Conservation (phyloP, 2,329 filamentous ascomycete species). For the Fusarium dimerum region DNA sequence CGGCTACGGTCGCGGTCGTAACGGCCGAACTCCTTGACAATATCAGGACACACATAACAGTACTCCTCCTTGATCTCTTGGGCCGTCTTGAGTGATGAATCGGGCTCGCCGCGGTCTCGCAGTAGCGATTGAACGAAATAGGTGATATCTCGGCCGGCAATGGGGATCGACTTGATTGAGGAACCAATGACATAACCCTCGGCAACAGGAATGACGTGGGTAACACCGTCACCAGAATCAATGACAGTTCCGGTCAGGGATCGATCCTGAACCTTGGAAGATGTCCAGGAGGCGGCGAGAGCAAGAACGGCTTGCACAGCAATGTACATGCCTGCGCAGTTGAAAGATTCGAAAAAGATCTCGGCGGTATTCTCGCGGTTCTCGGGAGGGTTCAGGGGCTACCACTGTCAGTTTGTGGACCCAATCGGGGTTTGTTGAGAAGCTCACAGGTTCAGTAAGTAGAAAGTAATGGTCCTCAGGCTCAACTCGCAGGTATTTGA, state of each 20-base stretch:
- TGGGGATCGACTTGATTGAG: slow-evolving; percentile 98
- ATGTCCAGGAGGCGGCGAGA: slow-evolving; percentile 96
- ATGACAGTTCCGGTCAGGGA: slow-evolving; percentile 97
- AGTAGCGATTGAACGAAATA: slow-evolving; percentile 98
- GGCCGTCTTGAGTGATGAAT: slow-evolving; percentile 95
- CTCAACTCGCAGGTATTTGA: slow-evolving; percentile 98
- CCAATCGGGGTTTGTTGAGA: neutral
- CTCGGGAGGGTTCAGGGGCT: slow-evolving; percentile 97
- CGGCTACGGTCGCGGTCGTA: slow-evolving; percentile 92
- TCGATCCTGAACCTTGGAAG: slow-evolving; percentile 93
- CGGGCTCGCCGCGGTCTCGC: slow-evolving; percentile 92
- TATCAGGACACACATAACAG: slow-evolving; percentile 97
- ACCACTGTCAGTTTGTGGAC: slow-evolving; percentile 10
- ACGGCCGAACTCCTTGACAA: slow-evolving; percentile 95
- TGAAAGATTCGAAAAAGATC: slow-evolving; percentile 99
- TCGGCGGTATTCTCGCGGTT: slow-evolving; percentile 99
- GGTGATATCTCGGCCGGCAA: slow-evolving; percentile 96
- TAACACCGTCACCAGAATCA: slow-evolving; percentile 97
- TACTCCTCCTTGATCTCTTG: slow-evolving; percentile 99
- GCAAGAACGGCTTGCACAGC: slow-evolving; percentile 97
- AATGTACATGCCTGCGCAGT: slow-evolving; percentile 98
- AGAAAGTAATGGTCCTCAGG: slow-evolving; percentile 99
- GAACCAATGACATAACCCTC: slow-evolving; percentile 99
- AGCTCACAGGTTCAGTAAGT: slow-evolving; percentile 86
- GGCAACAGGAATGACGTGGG: slow-evolving; percentile 96